Conservation (phyloP, 139 green algal species). For the Deuterostichococcus epilithicus region DNA sequence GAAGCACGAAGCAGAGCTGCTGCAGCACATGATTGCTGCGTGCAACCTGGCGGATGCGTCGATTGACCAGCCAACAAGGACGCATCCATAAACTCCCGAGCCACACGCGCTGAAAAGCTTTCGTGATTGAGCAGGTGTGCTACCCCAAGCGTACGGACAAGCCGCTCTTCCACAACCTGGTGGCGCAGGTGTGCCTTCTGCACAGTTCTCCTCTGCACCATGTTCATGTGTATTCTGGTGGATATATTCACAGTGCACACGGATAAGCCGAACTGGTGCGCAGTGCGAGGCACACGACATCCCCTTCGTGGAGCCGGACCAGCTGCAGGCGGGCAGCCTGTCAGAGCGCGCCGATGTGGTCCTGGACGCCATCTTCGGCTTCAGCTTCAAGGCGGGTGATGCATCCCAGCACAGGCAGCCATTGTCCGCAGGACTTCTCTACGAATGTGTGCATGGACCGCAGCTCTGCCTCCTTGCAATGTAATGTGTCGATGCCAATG, state of each 20-base stretch:
- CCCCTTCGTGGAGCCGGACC: conserved; percentile 54
- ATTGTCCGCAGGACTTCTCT: no score
- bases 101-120: no score
- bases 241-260: conserved; percentile 88
- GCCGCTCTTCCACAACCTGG: conserved; percentile 81
- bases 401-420: neutral
- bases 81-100: no score
- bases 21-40: neutral
- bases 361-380: conserved; percentile 96
- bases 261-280: conserved; percentile 72
- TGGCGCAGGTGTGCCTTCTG: conserved; percentile 73
- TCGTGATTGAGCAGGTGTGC: conserved; percentile 40
- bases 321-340: conserved; percentile 24
- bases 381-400: conserved; percentile 76
- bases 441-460: no score
- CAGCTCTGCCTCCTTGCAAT: no score
- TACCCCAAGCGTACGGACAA: conserved; percentile 90
- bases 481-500: no score
- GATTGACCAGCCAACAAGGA: no score
- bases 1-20: neutral
- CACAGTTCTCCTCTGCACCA: no score
- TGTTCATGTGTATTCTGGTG: conserved; percentile 23
- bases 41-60: neutral
- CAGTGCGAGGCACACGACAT: conserved; percentile 60
- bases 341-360: conserved; percentile 59